Base-by-base conservation (phyloP, 164 flowering plant species). In the Protea cynaroides region DNA sequence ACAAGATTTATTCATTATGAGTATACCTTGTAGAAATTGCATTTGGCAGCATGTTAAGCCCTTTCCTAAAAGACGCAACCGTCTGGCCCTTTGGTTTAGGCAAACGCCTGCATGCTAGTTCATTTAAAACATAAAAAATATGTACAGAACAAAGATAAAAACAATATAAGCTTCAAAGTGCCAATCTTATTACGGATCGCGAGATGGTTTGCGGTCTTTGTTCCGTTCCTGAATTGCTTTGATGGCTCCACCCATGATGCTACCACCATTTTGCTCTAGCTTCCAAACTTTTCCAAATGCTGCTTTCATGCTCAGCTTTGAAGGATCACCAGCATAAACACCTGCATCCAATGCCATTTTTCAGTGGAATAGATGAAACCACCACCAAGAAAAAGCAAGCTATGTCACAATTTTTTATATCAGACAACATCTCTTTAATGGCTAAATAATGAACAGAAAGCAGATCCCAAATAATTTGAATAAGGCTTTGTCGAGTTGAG, bases 261-360 rank as follows among this genome's bases (percentile, higher is more conserved):
- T 91, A 29, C 97, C 98, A 61, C 97, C 93, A 71, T 59, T 83
- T 75, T 94, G 86, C 75, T 91, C 98, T 22, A 94, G 85, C 64
- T 82, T 86, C 98, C 98, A 94, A 62, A 94, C 96, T 75, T 81
- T 91, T 53, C 89, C 98, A 81, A 94, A 94, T 61, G 98, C 97
- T 40, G 97, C 97, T 79, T 89, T 94, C 97, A 94, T 94, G 59
- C 98, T 94, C 70, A 89, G 68, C 69, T 86, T 89, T 62, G 98
- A 78, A 76, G 98, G 98, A 83, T 94, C 93, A 21, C 98, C 98
- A 0, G 98, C 97, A 85, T 94, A 91, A 68, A 94, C 97, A 75
- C 96, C 98, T 90, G 80, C 65, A 76, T 1, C 40, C 37, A 44
- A 65, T 58, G 46, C 60, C 63, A 63, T 37, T 57, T 49, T 47